Conservation (phyloP, 2,329 filamentous ascomycete genomes). For the Cercospora nicotianae region DNA sequence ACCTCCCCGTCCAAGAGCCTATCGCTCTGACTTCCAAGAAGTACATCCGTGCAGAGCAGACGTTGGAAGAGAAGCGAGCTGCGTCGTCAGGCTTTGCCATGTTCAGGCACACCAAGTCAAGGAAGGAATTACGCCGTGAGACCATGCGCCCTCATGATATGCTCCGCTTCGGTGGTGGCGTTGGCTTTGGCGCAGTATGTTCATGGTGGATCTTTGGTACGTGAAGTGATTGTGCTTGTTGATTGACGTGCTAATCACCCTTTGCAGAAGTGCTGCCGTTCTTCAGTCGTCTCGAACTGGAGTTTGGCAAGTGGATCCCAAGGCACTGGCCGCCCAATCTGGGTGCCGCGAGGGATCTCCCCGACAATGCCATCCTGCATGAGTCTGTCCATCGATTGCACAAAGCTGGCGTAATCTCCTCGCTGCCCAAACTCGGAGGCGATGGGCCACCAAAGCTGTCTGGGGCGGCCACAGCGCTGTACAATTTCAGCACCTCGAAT, state of each 20-base stretch:
- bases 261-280: not conserved
- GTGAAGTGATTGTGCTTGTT: not conserved
- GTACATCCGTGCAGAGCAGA: not conserved
- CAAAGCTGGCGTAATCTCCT: not conserved
- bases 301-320: not conserved
- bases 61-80: not conserved
- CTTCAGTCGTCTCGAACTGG: not conserved
- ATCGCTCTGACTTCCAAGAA: constrained; percentile 13
- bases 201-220: constrained; percentile 6
- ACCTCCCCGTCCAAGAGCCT: constrained; percentile 13
- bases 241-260: not conserved
- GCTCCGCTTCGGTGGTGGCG: constrained; percentile 17
- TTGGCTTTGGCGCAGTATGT: constrained; percentile 13
- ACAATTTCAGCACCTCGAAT: not conserved
- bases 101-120: not conserved
- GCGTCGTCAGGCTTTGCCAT: not conserved
- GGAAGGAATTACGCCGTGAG: constrained; percentile 3
- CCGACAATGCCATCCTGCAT: not conserved
- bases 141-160: constrained; percentile 18
- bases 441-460: not conserved
- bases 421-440: not conserved
- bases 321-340: not conserved
- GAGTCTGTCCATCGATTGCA: not conserved
- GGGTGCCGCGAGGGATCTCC: not conserved
- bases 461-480: not conserved